Evolutionary conservation across 2,329 filamentous ascomycete genomes (phyloP).

Genomic region (Chrysoporthe austroafricana): DNA sequence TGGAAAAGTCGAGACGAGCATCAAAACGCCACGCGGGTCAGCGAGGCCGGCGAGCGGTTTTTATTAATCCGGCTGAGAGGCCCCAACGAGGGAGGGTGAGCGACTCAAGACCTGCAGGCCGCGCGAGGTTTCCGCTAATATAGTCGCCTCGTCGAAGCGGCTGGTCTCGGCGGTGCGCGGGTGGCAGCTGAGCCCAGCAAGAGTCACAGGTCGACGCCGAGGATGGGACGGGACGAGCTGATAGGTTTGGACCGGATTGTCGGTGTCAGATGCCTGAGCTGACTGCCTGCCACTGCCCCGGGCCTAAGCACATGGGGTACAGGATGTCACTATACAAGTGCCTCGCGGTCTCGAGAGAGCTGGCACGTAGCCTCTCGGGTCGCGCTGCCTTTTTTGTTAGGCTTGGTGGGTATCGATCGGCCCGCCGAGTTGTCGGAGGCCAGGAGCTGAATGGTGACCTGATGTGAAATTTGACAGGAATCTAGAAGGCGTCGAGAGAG

Average conservation of each 20-base stretch:
- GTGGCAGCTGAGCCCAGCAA: slow-evolving; percentile 5
- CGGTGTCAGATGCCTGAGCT: slow-evolving; percentile 24
- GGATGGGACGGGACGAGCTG: slow-evolving; percentile 17
- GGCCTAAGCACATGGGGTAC: neutral
- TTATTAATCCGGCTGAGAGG: slow-evolving; percentile 1
- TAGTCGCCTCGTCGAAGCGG: neutral
- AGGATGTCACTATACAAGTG: slow-evolving; percentile 6
- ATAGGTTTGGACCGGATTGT: slow-evolving; percentile 22
- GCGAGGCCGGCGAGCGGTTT: neutral
- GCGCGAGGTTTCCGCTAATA: slow-evolving; percentile 10
- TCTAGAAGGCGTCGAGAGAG: neutral
- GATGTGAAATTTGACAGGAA: too few relatives aligned
- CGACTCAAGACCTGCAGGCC: slow-evolving; percentile 13
- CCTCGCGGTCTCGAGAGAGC: too few relatives aligned
- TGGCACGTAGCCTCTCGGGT: neutral
- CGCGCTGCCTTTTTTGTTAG: neutral
- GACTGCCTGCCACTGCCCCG: slow-evolving; percentile 19
- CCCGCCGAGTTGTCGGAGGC: neutral
- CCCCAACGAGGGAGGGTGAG: neutral
- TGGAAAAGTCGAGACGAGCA: neutral
- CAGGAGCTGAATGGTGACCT: too few relatives aligned
- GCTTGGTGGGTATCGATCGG: neutral
- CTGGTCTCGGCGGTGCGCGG: neutral
- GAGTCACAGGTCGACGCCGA: slow-evolving; percentile 10
- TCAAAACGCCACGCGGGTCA: neutral